Percentiles rank a stretch among this genome's conserved stretches.
phyloP scores from a whole-genome alignment of 257 asterid species.

The Vinca minor region DNA sequence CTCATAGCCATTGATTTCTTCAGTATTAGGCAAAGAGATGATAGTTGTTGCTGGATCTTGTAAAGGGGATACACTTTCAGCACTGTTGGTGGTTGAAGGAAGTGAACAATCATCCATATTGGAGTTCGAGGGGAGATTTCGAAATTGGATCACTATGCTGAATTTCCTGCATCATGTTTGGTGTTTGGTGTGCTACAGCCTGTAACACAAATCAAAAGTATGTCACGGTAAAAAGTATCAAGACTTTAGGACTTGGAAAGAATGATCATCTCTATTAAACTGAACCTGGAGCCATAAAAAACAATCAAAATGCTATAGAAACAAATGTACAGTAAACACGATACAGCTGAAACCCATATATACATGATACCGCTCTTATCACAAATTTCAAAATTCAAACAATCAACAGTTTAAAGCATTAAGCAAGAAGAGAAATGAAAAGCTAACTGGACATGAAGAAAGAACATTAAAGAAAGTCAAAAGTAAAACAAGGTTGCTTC shows the following conservation, averaged over 20 bases:
- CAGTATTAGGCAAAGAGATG: constrained; percentile 31
- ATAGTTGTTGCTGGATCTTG: constrained; percentile 38
- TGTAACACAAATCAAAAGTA: constrained; percentile 10
- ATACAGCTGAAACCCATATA: not conserved
- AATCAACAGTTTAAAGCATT: not conserved
- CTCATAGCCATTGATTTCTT: constrained; percentile 31
- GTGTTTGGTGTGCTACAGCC: constrained; percentile 34
- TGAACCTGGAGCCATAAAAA: not conserved
- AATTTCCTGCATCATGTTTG: constrained; percentile 16
- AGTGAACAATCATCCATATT: constrained; percentile 32
- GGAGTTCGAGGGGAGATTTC: constrained; percentile 33
- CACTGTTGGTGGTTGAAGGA: constrained; percentile 32
- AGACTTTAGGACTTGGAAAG: not conserved
- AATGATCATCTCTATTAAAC: constrained; percentile 3
- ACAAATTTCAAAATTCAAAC: not conserved
- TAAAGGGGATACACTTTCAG: constrained; percentile 26
- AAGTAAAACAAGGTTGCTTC: not conserved
- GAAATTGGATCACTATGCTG: constrained; percentile 21
- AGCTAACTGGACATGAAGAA: not conserved
- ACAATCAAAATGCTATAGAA: not conserved
- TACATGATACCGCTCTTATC: not conserved
- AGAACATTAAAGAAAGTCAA: not conserved
- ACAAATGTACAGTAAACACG: not conserved
- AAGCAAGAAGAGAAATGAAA: not conserved
- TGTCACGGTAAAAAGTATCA: not conserved